phyloP scores from a whole-genome alignment of 164 flowering plant genomes.

The Macadamia integrifolia region DNA sequence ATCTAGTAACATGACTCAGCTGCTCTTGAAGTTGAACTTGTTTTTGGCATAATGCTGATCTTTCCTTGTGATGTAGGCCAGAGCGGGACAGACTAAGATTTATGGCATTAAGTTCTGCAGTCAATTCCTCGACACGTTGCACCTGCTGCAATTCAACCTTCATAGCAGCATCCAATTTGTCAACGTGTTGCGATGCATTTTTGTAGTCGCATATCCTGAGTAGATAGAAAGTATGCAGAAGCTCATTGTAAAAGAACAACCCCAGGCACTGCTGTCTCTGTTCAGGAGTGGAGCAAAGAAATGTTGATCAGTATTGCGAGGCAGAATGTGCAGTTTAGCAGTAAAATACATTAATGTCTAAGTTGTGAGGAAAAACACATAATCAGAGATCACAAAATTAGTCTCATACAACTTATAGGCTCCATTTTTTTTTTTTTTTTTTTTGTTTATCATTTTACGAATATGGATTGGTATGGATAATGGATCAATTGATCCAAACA shows the following conservation, averaged over 20 bases:
- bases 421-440: too few relatives aligned
- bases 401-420: neutral
- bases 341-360: neutral
- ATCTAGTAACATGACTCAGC: conserved; percentile 27
- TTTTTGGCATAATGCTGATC: conserved; percentile 42
- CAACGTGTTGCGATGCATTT: conserved; percentile 69
- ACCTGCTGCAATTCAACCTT: conserved; percentile 56
- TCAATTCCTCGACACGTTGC: conserved; percentile 37
- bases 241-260: conserved; percentile 73
- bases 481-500: too few relatives aligned
- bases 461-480: too few relatives aligned
- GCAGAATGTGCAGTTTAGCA: neutral
- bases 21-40: conserved; percentile 53
- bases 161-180: conserved; percentile 72
- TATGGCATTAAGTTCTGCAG: conserved; percentile 47
- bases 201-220: conserved; percentile 87
- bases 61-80: conserved; percentile 50
- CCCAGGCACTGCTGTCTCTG: conserved; percentile 68
- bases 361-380: neutral
- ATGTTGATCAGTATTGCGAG: neutral
- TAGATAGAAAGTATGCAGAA: conserved; percentile 74
- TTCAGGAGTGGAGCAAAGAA: neutral
- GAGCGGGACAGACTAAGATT: conserved; percentile 52
- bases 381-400: neutral
- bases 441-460: too few relatives aligned